Evolutionary conservation across 176 grass and related monocot species (phyloP).

Genomic region (Musa beccarii): DNA sequence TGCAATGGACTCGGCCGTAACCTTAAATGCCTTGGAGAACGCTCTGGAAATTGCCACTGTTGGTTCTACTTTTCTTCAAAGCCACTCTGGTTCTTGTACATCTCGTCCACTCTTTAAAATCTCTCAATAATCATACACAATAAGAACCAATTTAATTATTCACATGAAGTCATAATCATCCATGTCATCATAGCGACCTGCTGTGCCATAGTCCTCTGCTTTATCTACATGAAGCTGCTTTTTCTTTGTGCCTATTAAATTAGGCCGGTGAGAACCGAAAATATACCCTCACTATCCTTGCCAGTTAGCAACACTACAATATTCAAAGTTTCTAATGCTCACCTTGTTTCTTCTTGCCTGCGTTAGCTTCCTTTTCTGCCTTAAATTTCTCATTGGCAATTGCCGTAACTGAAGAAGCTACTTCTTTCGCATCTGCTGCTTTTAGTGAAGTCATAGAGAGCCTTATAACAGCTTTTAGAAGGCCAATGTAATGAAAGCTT

Average conservation of each 20-base stretch:
- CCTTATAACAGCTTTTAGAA: not conserved
- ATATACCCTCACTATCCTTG: not conserved
- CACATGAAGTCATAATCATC: not conserved
- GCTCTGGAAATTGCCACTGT: too few relatives aligned
- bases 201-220: not conserved
- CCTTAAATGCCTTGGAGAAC: too few relatives aligned
- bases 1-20: too few relatives aligned
- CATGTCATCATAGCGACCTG: not conserved
- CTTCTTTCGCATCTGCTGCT: not conserved
- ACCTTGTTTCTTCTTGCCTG: conserved; percentile 2
- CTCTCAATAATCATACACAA: not conserved
- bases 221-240: not conserved
- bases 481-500: not conserved
- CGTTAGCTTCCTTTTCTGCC: conserved; percentile 6
- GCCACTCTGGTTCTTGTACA: too few relatives aligned
- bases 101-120: not conserved
- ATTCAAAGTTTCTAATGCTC: not conserved
- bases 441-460: conserved; percentile 1
- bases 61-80: too few relatives aligned
- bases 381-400: not conserved
- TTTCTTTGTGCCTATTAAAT: not conserved
- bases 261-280: not conserved
- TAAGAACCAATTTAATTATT: not conserved
- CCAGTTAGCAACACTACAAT: not conserved
- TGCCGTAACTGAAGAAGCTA: not conserved